Percentiles rank a stretch among this genome's conserved stretches.
phyloP scores from a whole-genome alignment of 805 yeast genomes.

The Candida odintsovae region DNA sequence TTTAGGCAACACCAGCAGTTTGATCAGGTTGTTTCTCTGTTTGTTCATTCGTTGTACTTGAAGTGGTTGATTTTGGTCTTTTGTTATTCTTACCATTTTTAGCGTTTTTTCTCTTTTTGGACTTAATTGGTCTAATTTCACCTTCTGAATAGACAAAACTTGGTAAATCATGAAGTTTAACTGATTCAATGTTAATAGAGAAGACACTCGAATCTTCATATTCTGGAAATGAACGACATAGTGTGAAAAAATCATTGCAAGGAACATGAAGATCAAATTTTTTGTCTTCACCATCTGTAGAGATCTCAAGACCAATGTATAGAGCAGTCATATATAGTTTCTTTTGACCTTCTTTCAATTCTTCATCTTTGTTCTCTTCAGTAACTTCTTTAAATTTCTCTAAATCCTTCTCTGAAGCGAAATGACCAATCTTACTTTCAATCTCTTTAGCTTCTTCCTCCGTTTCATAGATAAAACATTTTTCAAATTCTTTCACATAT shows the following conservation, averaged over 20 bases:
- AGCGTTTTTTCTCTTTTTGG: slow-evolving; percentile 46
- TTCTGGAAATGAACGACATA: slow-evolving; percentile 74
- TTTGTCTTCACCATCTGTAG: slow-evolving; percentile 37
- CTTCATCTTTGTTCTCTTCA: slow-evolving; percentile 30
- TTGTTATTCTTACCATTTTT: slow-evolving; percentile 31
- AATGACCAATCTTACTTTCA: slow-evolving; percentile 58
- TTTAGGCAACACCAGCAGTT: background rate
- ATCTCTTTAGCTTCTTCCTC: slow-evolving; percentile 54
- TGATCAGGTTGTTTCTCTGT: background rate
- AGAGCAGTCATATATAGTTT: slow-evolving; percentile 63
- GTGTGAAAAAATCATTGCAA: slow-evolving; percentile 79
- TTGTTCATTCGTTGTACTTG: background rate
- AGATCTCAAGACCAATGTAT: slow-evolving; percentile 67
- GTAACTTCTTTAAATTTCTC: slow-evolving; percentile 29
- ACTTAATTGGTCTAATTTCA: slow-evolving; percentile 69
- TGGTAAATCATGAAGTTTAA: slow-evolving; percentile 76
- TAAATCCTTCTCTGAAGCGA: slow-evolving; percentile 43
- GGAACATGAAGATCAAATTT: slow-evolving; percentile 83
- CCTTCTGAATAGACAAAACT: slow-evolving; percentile 75
- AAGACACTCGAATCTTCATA: slow-evolving; percentile 48
- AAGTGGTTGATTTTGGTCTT: slow-evolving; percentile 26
- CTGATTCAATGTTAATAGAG: slow-evolving; percentile 63
- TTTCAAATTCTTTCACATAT: slow-evolving; percentile 69
- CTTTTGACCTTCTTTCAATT: slow-evolving; percentile 26
- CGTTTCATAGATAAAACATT: slow-evolving; percentile 40